Base-by-base conservation (phyloP, 106 monocot species). In the Dioscorea zingiberensis region DNA sequence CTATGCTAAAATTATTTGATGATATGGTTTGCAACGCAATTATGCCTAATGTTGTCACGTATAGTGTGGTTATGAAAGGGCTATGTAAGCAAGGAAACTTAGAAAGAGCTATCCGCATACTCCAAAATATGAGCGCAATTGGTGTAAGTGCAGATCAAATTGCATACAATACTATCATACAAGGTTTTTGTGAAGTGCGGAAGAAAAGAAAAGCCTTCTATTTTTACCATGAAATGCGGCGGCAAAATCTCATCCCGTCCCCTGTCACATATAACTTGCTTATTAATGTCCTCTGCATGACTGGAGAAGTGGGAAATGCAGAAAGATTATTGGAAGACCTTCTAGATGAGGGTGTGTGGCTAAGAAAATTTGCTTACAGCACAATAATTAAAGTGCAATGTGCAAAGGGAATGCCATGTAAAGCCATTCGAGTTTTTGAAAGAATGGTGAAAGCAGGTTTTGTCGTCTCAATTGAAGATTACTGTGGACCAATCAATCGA, bases 31-130 rank as follows among this genome's bases (percentile, higher is more conserved):
- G 29, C 10, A 92, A 79, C 58, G 67, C 16, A 23, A 70, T 92
- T 54, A 49, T 45, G 28, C 87, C 87, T 21, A 92, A 82, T 77
- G 56, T 61, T 26, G 46, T 81, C 61, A 80, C 82, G 17, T 84
- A 81, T 47, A 87, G 84, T 67, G 79, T 92, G n/a, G 30, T 91
- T 29, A 81, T 87, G 62, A 91, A 91, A 69, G 87, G 84, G 55
- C 58, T 91, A 7, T 91, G 91, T 67, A 72, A 69, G 38, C 70
- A 74, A 25, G 64, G 76, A 16, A 71, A 45, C 53, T 61, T 77
- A 54, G 44, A 59, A 19, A 61, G 77, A 38, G 81, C 91, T 60
- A 15, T 65, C 55, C 18, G 47, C n/a, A 51, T 87, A 55, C 76
- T 91, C 24, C 65, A 73, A 2, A 27, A 69, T 29, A 84, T 87